These are phyloP conservation scores for Leishmania turanica DNA, from an alignment of 208 protist genomes.

Conservation along the genomic window DNA sequence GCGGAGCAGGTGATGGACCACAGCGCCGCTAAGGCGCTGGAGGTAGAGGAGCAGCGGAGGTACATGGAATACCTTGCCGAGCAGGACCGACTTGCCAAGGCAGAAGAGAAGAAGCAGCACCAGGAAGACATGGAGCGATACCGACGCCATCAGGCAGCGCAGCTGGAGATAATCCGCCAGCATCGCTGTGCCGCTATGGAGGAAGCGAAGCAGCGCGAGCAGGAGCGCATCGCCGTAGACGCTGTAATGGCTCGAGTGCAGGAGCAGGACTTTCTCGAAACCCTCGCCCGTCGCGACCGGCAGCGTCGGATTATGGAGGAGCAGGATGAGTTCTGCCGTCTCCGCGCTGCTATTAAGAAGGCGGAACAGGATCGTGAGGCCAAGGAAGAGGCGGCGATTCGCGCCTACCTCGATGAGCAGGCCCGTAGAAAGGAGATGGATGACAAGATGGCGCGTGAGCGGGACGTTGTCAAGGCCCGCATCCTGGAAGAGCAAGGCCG, in stretches of 20 bases:
- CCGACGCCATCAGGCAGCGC: conserved; percentile 70
- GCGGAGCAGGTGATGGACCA: conserved; percentile 73
- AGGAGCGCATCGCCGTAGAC: conserved; percentile 90
- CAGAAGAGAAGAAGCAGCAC: conserved; percentile 60
- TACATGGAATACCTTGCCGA: conserved; percentile 64
- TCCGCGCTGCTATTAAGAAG: conserved; percentile 74
- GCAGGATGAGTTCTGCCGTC: conserved; percentile 77
- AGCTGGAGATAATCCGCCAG: conserved; percentile 82
- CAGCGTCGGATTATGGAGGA: conserved; percentile 82
- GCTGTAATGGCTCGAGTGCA: conserved; percentile 85
- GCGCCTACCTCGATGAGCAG: conserved; percentile 81
- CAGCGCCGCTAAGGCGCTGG: conserved; percentile 34
- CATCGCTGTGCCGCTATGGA: conserved; percentile 46
- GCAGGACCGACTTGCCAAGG: conserved; percentile 48
- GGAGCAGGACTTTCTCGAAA: conserved; percentile 84
- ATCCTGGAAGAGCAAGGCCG: conserved; percentile 84
- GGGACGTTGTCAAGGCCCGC: conserved; percentile 71
- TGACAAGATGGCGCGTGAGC: conserved; percentile 72
- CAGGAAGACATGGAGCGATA: conserved; percentile 68
- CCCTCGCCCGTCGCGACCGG: conserved; percentile 62
- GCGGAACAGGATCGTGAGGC: conserved; percentile 74
- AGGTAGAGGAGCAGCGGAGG: conserved; percentile 59
- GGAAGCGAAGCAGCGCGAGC: conserved; percentile 65
- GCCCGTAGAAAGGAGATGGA: conserved; percentile 68
- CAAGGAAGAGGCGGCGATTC: conserved; percentile 83